Evolutionary conservation across 805 yeast species (phyloP).

Genomic region (Cyberlindnera xishuangbannaensis): DNA sequence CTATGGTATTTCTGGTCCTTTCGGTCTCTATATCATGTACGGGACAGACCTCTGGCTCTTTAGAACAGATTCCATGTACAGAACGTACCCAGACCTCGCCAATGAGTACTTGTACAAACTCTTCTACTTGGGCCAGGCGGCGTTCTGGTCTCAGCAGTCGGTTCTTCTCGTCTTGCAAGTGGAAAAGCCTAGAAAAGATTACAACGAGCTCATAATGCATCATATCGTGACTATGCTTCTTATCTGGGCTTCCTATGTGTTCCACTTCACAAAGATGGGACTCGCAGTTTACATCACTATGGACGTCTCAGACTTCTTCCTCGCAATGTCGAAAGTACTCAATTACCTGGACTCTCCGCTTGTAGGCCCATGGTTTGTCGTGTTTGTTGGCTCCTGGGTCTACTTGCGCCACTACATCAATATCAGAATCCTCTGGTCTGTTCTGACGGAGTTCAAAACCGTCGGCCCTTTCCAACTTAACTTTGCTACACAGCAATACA

Average conservation of each 20-base stretch:
- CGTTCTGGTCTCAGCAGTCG: constrained; percentile 97
- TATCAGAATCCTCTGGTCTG: constrained; percentile 74
- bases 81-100: constrained; percentile 73
- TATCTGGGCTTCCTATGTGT: constrained; percentile 81
- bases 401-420: constrained; percentile 87
- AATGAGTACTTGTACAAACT: constrained; percentile 67
- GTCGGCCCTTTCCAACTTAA: constrained; percentile 78
- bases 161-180: constrained; percentile 74
- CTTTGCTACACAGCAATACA: constrained; percentile 90
- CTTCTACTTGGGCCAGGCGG: constrained; percentile 87
- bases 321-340: constrained; percentile 78
- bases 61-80: constrained; percentile 76
- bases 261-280: constrained; percentile 97
- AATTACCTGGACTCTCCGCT: constrained; percentile 72
- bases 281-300: constrained; percentile 84
- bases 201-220: constrained; percentile 83
- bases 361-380: constrained; percentile 59
- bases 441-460: constrained; percentile 77
- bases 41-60: constrained; percentile 84
- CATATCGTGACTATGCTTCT: constrained; percentile 87
- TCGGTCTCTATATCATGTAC: constrained; percentile 86
- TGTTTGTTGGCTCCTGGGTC: constrained; percentile 72
- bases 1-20: constrained; percentile 74
- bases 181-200: constrained; percentile 95
- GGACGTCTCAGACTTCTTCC: constrained; percentile 91